Evolutionary conservation across 148 eudicot genomes (phyloP), one percentile per base, ranked within the genome.

Genomic region (Vaccinium myrtillus): DNA sequence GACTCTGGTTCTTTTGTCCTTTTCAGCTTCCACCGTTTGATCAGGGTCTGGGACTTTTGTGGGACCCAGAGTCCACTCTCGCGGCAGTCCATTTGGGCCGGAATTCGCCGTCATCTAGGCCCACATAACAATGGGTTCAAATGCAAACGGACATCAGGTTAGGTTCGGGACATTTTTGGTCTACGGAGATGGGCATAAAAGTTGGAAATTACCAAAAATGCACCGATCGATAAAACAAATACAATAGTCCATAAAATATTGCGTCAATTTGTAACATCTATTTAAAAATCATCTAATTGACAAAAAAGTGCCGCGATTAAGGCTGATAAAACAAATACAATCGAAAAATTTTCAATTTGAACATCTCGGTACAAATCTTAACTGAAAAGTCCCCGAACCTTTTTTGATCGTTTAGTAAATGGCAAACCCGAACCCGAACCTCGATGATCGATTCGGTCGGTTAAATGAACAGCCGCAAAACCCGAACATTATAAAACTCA

Each of bases 121-220:
- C 77, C 79, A 49, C 79, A 9, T n/a, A 11, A 9, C 79, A 10
- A 39, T 75, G 25, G 78, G 78, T 75, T 48, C 80, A 77, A 78
- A 51, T 5, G 6, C 61, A 51, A 51, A 78, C 32, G 39, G 61
- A 53, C 51, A 7, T 15, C 12, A 15, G 61, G 61, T 78, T 78
- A 78, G 63, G 80, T 78, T 78, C 53, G 80, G 61, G 43, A 23
- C 2, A 43, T 6, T 51, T 50, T 43, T 43, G 6, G 46, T 43
- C 15, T 9, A 23, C 32, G 58, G 1, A 49, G 21, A 6, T 75
- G 78, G 12, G 36, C 56, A 77, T 0, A 23, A 9, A 9, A 49
- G 58, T 10, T 77, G 32, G 21, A 43, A 53, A 51, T 78, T 43
- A 43, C 46, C 0, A 43, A 43, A 43, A 59, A 59, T 21, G 65